Conservation (phyloP, 2,329 filamentous ascomycete genomes). For the Thermomyces lanuginosus region DNA sequence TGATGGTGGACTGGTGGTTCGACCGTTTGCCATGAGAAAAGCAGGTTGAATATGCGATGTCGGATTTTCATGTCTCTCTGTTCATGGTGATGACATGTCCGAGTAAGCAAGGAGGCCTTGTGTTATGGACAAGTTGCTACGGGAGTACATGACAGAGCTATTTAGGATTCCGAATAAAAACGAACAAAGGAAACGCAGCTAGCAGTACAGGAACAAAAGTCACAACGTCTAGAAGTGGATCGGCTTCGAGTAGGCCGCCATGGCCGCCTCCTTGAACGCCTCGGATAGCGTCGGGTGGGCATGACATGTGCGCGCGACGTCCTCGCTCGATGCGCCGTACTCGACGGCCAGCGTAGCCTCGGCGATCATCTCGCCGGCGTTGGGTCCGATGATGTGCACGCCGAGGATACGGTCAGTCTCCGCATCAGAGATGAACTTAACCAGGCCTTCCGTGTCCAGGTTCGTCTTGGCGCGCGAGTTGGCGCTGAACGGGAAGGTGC, state of each 20-base stretch:
- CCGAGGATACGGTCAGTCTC: slow-evolving; percentile 93
- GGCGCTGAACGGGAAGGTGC: slow-evolving; percentile 91
- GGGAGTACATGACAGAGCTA: no score
- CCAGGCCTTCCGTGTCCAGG: slow-evolving; percentile 81
- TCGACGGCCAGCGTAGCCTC: slow-evolving; percentile 90
- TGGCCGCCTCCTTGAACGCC: slow-evolving; percentile 98
- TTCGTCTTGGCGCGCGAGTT: slow-evolving; percentile 99
- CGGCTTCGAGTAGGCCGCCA: slow-evolving; percentile 88
- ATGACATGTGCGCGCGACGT: slow-evolving; percentile 87
- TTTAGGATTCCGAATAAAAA: no score
- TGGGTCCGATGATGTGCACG: slow-evolving; percentile 89
- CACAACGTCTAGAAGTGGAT: slow-evolving; percentile 65
- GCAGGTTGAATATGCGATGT: no score
- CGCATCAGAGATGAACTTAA: slow-evolving; percentile 92
- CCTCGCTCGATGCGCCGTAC: slow-evolving; percentile 90
- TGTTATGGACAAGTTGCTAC: no score
- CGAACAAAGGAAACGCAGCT: no score
- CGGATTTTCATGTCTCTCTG: no score
- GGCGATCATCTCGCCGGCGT: slow-evolving; percentile 98
- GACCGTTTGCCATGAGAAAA: no score
- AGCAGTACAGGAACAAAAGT: no score
- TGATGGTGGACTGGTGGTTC: no score
- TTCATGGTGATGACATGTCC: no score
- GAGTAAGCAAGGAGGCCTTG: no score
- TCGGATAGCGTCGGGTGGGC: slow-evolving; percentile 91